These are phyloP conservation scores for Claviceps arundinis DNA, from an alignment of 2,329 filamentous ascomycete genomes.

Conservation along the genomic window DNA sequence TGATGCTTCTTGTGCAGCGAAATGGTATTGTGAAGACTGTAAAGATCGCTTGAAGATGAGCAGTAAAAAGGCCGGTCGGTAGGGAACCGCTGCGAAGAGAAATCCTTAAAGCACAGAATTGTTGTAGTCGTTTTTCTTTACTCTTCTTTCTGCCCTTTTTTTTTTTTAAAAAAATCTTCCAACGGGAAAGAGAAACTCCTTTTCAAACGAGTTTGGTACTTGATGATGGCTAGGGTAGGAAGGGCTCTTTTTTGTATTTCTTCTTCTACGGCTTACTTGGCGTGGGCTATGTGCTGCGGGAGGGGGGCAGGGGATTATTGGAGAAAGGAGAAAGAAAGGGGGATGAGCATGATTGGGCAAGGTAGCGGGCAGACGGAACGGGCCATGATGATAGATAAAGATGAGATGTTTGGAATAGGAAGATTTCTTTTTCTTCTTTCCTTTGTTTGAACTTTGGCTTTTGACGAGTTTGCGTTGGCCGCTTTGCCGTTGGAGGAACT, in stretches of 20 bases:
- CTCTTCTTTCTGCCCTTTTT: background rate
- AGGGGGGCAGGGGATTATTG: background rate
- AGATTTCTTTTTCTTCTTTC: background rate
- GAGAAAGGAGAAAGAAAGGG: background rate
- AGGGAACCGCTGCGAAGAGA: constrained; percentile 1
- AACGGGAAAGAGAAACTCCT: too few species aligned
- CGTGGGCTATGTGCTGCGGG: background rate
- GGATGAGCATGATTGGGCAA: background rate
- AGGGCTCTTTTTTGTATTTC: background rate
- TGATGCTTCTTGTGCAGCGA: constrained; percentile 34
- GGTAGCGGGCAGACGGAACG: background rate
- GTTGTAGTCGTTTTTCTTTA: background rate
- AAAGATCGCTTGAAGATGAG: constrained; percentile 49
- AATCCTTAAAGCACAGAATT: background rate
- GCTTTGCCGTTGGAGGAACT: too few species aligned
- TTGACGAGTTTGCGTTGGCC: too few species aligned
- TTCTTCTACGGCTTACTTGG: background rate
- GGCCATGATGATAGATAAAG: background rate
- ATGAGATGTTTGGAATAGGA: background rate
- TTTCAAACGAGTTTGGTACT: too few species aligned
- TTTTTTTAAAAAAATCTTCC: background rate
- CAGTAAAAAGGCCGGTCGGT: constrained; percentile 39
- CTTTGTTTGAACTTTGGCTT: background rate
- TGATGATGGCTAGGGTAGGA: too few species aligned
- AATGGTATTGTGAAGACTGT: constrained; percentile 75